Conservation (phyloP, 139 green algal genomes). For the Closterium sp. region DNA sequence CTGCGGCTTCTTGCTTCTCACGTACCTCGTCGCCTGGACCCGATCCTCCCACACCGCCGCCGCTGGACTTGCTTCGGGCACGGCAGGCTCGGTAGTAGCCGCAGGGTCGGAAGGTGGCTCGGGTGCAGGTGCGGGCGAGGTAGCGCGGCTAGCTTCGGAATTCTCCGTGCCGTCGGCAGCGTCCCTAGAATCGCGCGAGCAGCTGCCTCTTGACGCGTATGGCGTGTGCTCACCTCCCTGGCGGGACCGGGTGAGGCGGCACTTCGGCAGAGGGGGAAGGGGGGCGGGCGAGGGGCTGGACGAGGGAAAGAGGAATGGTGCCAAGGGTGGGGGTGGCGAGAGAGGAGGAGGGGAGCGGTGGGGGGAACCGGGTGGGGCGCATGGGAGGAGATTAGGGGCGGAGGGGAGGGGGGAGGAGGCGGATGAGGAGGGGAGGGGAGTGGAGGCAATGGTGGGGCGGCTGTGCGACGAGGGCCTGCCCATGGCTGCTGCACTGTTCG, state of each 20-base stretch:
- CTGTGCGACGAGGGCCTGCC: background rate
- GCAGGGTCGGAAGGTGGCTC: background rate
- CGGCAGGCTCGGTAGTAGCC: background rate
- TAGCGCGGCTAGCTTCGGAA: background rate
- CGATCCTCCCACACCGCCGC: background rate
- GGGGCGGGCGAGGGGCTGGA: too few species aligned
- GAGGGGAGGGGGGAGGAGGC: background rate
- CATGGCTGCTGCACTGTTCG: background rate
- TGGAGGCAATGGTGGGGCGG: background rate
- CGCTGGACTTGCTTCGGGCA: background rate
- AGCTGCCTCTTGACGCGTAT: background rate
- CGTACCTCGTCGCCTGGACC: background rate
- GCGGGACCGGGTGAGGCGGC: background rate
- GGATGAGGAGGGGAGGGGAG: background rate
- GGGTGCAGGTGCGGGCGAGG: background rate
- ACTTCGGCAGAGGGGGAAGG: background rate
- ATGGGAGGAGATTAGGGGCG: background rate
- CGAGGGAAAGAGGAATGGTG: background rate
- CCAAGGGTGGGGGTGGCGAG: background rate
- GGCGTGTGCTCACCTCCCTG: background rate
- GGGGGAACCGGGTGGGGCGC: background rate
- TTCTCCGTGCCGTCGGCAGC: background rate
- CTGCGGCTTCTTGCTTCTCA: background rate
- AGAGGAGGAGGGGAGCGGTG: background rate
- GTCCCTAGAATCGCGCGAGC: background rate